phyloP scores from a whole-genome alignment of 2,329 filamentous ascomycete species.

The Fusarium humuli region DNA sequence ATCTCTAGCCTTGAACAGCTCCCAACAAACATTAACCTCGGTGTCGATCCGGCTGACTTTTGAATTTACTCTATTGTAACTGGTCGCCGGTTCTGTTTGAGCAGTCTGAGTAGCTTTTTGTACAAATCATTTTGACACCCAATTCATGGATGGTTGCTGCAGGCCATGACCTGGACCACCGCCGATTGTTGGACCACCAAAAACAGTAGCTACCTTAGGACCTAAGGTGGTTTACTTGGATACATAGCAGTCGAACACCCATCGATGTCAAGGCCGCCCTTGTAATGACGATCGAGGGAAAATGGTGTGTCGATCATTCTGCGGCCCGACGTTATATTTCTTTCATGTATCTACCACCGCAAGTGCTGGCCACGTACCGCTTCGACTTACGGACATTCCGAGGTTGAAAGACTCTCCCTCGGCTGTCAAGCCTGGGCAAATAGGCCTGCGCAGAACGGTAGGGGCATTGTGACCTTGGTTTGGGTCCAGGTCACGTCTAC shows the following conservation, averaged over 20 bases:
- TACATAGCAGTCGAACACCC: no score
- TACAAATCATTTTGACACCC: neutral
- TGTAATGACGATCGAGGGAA: slow-evolving; percentile 33
- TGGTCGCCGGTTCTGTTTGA: slow-evolving; percentile 16
- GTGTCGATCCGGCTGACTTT: slow-evolving; percentile 13
- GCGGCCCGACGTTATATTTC: slow-evolving; percentile 14
- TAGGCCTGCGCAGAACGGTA: slow-evolving; percentile 6
- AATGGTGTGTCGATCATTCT: slow-evolving; percentile 24
- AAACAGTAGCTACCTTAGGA: no score
- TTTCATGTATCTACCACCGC: neutral
- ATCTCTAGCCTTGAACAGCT: neutral
- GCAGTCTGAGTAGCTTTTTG: neutral
- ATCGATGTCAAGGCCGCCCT: slow-evolving; percentile 26
- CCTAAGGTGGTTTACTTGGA: no score
- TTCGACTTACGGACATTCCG: slow-evolving; percentile 17
- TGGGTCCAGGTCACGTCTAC: neutral
- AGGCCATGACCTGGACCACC: slow-evolving; percentile 23
- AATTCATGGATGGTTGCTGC: slow-evolving; percentile 15
- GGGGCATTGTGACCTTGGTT: neutral
- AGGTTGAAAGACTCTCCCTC: slow-evolving; percentile 1
- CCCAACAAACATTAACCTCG: neutral
- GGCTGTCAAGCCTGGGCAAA: slow-evolving; percentile 8
- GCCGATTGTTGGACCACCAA: no score
- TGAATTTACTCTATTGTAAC: slow-evolving; percentile 16
- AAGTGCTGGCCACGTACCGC: neutral